Evolutionary conservation across 345 rosid species (phyloP).

Genomic region (Salix arbutifolia): DNA sequence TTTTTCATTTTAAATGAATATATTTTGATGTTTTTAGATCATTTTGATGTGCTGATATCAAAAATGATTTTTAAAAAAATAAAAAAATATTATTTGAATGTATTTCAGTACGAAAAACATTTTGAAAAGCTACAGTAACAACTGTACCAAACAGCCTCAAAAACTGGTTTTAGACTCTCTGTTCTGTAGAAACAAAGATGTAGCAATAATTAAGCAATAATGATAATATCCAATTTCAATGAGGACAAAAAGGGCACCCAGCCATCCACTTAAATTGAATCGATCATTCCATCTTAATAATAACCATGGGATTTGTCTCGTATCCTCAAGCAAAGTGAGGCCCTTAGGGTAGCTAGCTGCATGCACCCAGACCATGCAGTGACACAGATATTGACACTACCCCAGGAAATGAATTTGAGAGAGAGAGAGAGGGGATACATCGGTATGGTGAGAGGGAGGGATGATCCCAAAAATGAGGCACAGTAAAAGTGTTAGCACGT

Average conservation of each 20-base stretch:
- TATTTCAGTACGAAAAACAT: too few relatives aligned
- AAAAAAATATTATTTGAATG: too few relatives aligned
- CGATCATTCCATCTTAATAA: constrained; percentile 33
- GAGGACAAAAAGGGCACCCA: constrained; percentile 4
- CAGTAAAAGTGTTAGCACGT: constrained; percentile 17
- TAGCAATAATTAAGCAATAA: constrained; percentile 35
- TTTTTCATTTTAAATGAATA: too few relatives aligned
- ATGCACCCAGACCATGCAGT: not conserved
- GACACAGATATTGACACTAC: constrained; percentile 16
- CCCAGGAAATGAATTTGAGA: not conserved
- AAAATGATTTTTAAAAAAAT: too few relatives aligned
- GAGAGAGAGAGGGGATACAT: not conserved
- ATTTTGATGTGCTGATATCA: too few relatives aligned
- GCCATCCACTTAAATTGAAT: constrained; percentile 20
- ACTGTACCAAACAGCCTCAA: too few relatives aligned
- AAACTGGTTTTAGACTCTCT: not conserved
- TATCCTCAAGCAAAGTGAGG: constrained; percentile 3
- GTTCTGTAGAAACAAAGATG: not conserved
- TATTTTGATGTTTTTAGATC: too few relatives aligned
- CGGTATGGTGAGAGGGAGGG: not conserved
- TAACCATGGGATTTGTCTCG: constrained; percentile 17
- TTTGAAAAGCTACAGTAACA: too few relatives aligned
- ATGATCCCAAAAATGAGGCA: constrained; percentile 26
- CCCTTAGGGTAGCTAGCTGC: not conserved
- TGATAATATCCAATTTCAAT: not conserved